Evolutionary conservation across 768 basidiomycete species (phyloP).

Genomic region (Nidularia pulvinata): DNA sequence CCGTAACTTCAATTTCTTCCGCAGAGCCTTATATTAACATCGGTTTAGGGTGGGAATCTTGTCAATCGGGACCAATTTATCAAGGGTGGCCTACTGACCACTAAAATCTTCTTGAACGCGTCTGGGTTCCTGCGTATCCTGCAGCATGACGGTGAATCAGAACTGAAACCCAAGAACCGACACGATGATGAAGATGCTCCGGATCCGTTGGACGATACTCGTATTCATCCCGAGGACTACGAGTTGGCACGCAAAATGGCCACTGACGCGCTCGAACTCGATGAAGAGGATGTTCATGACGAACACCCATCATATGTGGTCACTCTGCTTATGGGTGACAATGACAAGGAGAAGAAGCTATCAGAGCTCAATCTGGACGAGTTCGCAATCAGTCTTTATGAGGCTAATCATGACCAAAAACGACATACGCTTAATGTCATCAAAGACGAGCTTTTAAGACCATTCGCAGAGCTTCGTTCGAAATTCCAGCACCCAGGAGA

Average conservation of each 20-base stretch:
- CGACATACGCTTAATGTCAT: constrained; percentile 90
- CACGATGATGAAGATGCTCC: constrained; percentile 69
- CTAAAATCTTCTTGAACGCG: constrained; percentile 90
- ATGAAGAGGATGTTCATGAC: constrained; percentile 94
- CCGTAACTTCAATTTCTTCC: constrained; percentile 18
- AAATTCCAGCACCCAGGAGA: constrained; percentile 62
- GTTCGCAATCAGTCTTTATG: constrained; percentile 90
- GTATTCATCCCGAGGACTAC: constrained; percentile 98
- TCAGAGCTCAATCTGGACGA: constrained; percentile 93
- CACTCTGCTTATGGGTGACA: constrained; percentile 81
- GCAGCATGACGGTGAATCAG: constrained; percentile 49
- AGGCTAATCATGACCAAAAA: constrained; percentile 83
- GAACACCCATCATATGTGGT: constrained; percentile 93
- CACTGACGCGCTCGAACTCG: constrained; percentile 94
- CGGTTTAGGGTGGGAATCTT: constrained; percentile 77
- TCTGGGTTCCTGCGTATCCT: constrained; percentile 89
- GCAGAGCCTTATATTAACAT: constrained; percentile 4
- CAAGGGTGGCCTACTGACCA: constrained; percentile 75
- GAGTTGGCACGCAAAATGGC: constrained; percentile 99
- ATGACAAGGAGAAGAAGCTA: constrained; percentile 76
- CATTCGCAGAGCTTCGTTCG: constrained; percentile 76
- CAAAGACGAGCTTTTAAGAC: constrained; percentile 78
- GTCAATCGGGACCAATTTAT: constrained; percentile 90
- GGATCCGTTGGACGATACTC: constrained; percentile 93
- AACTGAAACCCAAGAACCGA: constrained; percentile 65